phyloP scores from a whole-genome alignment of 139 green algal species.

The Haematococcus lacustris region DNA sequence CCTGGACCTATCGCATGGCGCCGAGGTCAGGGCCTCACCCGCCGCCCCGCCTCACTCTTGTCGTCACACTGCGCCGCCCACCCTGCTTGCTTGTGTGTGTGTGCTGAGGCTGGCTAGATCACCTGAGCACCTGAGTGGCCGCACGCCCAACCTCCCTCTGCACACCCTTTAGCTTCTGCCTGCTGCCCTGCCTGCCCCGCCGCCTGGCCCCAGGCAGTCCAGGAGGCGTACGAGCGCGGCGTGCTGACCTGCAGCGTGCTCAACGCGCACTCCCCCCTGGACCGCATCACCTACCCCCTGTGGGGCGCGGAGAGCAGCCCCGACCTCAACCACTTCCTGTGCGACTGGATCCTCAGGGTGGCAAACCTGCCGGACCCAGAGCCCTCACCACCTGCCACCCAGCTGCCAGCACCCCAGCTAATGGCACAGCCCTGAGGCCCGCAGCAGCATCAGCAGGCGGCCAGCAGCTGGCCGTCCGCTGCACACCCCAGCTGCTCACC shows the following conservation, averaged over 20 bases:
- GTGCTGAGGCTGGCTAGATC: no score
- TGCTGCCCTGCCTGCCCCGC: background rate
- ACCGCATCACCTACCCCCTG: constrained; percentile 37
- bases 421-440: no score
- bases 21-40: background rate
- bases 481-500: no score
- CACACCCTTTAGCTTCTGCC: background rate
- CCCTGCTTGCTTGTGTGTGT: no score
- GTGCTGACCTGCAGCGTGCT: constrained; percentile 32
- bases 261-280: constrained; percentile 27
- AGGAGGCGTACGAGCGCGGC: constrained; percentile 26
- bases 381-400: background rate
- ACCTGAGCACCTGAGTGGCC: no score
- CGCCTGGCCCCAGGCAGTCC: constrained; percentile 13
- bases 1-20: background rate
- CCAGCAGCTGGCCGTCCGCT: no score
- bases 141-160: no score
- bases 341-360: constrained; percentile 37
- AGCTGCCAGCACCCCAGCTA: no score
- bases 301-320: constrained; percentile 21
- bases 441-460: no score
- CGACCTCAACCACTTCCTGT: constrained; percentile 31
- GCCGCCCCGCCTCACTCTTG: background rate
- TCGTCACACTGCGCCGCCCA: background rate
- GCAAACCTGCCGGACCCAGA: constrained; percentile 23